Evolutionary conservation across 2,329 filamentous ascomycete genomes (phyloP).

Genomic region (Aureobasidium zeae): DNA sequence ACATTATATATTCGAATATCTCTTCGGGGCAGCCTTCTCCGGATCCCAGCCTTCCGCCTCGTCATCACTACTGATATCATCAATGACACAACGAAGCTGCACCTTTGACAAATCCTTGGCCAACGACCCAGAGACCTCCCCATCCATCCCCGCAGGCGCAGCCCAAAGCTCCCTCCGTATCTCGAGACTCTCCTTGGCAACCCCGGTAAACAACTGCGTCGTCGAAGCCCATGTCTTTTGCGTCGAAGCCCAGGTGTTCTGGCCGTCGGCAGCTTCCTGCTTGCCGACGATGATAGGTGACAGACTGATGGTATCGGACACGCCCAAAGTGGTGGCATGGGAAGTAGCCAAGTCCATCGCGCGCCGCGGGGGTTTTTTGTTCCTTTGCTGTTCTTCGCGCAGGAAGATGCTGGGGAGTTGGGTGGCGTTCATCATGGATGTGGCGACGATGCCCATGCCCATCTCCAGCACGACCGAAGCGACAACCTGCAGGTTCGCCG

Average conservation of each 20-base stretch:
- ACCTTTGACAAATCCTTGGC: no score
- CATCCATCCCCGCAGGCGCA: no score
- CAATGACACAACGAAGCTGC: no score
- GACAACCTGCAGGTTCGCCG: constrained; percentile 23
- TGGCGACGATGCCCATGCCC: constrained; percentile 20
- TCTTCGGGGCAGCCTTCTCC: background rate
- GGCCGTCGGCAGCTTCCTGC: background rate
- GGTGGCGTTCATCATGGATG: background rate
- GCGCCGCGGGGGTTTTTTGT: no score
- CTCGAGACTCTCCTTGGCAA: no score
- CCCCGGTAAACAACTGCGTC: no score
- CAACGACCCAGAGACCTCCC: no score
- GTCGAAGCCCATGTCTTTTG: no score
- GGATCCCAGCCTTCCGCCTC: background rate
- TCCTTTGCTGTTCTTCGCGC: no score
- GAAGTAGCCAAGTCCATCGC: no score
- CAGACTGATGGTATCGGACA: background rate
- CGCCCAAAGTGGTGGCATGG: no score
- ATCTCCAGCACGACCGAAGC: constrained; percentile 27
- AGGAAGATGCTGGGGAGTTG: constrained; percentile 1
- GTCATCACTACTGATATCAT: constrained; percentile 10
- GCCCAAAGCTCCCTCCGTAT: constrained; percentile 4
- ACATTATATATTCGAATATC: constrained; percentile 2
- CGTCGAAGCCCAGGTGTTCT: background rate
- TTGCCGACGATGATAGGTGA: constrained; percentile 2